Base-by-base conservation (phyloP, 2,329 filamentous ascomycete species). In the Ophiobolus disseminans region DNA sequence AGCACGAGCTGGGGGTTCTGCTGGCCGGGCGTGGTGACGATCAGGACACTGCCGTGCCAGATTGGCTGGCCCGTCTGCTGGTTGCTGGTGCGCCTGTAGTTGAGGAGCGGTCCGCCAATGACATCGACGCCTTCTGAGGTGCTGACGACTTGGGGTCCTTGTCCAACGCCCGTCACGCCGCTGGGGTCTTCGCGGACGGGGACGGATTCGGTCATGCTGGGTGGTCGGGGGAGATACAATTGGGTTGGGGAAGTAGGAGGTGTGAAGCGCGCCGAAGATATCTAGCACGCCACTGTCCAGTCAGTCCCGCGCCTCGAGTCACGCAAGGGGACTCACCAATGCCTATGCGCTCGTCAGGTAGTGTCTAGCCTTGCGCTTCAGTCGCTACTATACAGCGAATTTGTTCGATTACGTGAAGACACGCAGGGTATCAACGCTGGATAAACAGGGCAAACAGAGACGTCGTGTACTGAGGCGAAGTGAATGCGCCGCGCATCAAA, bases 21-120 rank as follows among this genome's bases (percentile, higher is more conserved):
- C 64, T 83, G 85, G 19, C 88, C 88, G 4, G 91, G 88, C 41
- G 82, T 86, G 13, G 87, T 89, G 42, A 97, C 91, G 40, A 97
- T 77, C 62, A 97, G 77, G 6, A 96, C 89, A 70, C 91, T 96
- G 48, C 93, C 92, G 62, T 89, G 80, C 92, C 93, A 97, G 31
- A 75, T 76, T 30, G 78, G 76, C 39, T 62, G 66, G 21, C 73
- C 70, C 2, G 72, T 66, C 44, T 70, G 57, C 52, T 72, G 78
- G 21, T 80, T 81, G 62, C 87, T 83, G 84, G 88, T 91, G 64
- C 84, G 83, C 56, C 87, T 81, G 72, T 91, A 93, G 74, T 93
- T 93, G 54, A 93, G 75, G 57, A 93, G 76, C 16, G 89, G 89
- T 0, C 89, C 89, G 60, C 84, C 87, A 11, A 88, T 78, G 21